These are phyloP conservation scores for Dendryphion nanum DNA, from an alignment of 2,329 filamentous ascomycete genomes.

Conservation along the genomic window DNA sequence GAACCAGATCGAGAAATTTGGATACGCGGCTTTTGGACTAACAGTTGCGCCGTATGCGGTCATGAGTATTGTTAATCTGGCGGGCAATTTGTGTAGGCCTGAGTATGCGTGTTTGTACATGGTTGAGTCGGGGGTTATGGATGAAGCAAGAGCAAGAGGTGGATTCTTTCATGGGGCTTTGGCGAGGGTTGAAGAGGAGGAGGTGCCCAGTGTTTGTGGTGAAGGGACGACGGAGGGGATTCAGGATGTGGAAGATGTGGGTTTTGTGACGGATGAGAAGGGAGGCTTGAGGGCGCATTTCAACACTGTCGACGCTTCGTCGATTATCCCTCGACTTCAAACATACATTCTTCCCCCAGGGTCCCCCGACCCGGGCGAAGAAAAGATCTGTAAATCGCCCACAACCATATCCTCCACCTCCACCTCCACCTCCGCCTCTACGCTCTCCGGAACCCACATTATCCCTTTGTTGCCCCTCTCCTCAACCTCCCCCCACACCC, in stretches of 20 bases:
- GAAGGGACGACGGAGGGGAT: neutral
- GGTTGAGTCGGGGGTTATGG: conserved; percentile 23
- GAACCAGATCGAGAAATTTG: conserved; percentile 30
- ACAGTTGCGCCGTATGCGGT: conserved; percentile 37
- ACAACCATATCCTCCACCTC: too few species aligned
- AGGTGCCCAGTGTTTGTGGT: neutral
- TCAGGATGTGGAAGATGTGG: neutral
- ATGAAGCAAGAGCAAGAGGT: conserved; percentile 18
- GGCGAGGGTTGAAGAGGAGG: neutral
- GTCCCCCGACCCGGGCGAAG: too few species aligned
- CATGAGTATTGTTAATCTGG: conserved; percentile 39
- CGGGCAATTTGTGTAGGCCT: conserved; percentile 21
- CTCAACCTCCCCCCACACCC: neutral
- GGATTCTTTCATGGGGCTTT: neutral
- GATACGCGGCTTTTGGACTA: conserved; percentile 37
- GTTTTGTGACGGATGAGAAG: too few species aligned
- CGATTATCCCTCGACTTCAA: too few species aligned
- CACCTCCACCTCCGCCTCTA: neutral
- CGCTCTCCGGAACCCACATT: neutral
- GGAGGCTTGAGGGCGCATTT: too few species aligned
- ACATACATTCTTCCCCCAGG: too few species aligned
- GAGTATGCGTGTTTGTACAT: conserved; percentile 32
- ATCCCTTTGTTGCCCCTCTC: neutral
- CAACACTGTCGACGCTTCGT: too few species aligned
- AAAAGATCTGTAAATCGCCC: too few species aligned